Percentiles rank a stretch among this genome's conserved stretches.
phyloP scores from a whole-genome alignment of 441 rosid species.

The Daphne laureola region DNA sequence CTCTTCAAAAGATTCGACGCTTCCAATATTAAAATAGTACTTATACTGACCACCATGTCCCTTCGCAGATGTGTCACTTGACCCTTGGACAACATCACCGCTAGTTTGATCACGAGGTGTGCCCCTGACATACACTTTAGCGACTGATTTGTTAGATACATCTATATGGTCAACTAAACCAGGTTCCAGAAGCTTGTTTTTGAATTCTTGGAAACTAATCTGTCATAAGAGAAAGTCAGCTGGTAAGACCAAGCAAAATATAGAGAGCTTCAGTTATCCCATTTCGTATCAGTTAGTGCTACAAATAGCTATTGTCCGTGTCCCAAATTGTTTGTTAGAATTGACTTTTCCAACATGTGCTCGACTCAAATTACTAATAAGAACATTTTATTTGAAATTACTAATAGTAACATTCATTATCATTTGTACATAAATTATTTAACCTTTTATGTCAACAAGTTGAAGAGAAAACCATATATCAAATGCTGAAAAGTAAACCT shows the following conservation, averaged over 20 bases:
- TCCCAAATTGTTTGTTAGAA: too few relatives aligned
- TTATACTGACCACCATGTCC: constrained; percentile 44
- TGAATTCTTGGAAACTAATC: constrained; percentile 79
- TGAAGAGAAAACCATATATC: too few relatives aligned
- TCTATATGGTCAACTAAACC: constrained; percentile 72
- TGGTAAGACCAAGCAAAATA: background rate
- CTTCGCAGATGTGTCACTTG: constrained; percentile 19
- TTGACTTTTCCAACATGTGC: too few relatives aligned
- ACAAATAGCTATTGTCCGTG: too few relatives aligned
- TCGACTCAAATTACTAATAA: too few relatives aligned
- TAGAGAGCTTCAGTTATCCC: background rate
- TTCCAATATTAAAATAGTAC: constrained; percentile 68
- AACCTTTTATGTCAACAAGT: too few relatives aligned
- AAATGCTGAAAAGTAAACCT: too few relatives aligned
- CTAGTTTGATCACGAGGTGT: constrained; percentile 32
- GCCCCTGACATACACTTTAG: constrained; percentile 55
- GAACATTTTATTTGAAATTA: too few relatives aligned
- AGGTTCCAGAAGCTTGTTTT: constrained; percentile 68
- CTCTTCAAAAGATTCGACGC: constrained; percentile 69
- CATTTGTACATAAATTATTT: too few relatives aligned
- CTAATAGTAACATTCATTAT: too few relatives aligned
- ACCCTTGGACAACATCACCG: constrained; percentile 30
- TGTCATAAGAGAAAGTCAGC: constrained; percentile 20
- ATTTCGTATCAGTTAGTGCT: too few relatives aligned
- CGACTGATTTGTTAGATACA: constrained; percentile 60